Conservation (phyloP, 768 basidiomycete species). For the Xerocomellus intermedius region DNA sequence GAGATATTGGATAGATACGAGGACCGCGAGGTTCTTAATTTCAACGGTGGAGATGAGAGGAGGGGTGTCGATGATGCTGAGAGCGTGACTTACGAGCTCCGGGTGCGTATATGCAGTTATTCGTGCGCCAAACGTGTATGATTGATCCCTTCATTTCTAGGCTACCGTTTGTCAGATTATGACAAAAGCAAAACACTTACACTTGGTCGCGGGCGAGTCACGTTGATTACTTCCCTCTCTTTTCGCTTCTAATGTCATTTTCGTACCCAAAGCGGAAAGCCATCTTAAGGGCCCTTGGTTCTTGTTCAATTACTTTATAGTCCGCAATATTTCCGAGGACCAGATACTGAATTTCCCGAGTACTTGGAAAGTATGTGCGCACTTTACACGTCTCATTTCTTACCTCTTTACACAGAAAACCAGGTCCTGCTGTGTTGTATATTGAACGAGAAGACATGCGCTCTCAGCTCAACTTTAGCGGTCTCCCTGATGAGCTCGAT, state of each 20-base stretch:
- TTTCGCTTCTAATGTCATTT: neutral
- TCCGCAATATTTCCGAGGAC: constrained; percentile 77
- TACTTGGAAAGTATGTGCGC: constrained; percentile 81
- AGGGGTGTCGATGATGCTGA: constrained; percentile 55
- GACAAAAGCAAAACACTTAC: constrained; percentile 67
- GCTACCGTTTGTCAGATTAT: constrained; percentile 80
- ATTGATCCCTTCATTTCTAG: constrained; percentile 36
- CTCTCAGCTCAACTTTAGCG: constrained; percentile 57
- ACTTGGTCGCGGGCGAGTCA: constrained; percentile 76
- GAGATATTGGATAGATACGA: constrained; percentile 72
- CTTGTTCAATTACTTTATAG: constrained; percentile 95
- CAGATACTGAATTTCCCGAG: constrained; percentile 86
- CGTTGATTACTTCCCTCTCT: neutral
- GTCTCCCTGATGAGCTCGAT: constrained; percentile 66
- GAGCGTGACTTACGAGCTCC: constrained; percentile 63
- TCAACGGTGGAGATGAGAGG: constrained; percentile 56
- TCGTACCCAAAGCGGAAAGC: constrained; percentile 70
- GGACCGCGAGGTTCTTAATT: constrained; percentile 49
- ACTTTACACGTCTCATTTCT: neutral
- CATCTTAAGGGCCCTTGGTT: constrained; percentile 69
- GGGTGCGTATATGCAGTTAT: constrained; percentile 48
- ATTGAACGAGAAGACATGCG: constrained; percentile 70
- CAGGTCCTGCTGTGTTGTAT: constrained; percentile 91
- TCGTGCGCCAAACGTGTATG: neutral
- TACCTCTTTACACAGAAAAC: constrained; percentile 16